Evolutionary conservation across 2,329 filamentous ascomycete genomes (phyloP), one percentile per base, ranked within the genome.

Genomic region (Tolypocladium guangdongense): DNA sequence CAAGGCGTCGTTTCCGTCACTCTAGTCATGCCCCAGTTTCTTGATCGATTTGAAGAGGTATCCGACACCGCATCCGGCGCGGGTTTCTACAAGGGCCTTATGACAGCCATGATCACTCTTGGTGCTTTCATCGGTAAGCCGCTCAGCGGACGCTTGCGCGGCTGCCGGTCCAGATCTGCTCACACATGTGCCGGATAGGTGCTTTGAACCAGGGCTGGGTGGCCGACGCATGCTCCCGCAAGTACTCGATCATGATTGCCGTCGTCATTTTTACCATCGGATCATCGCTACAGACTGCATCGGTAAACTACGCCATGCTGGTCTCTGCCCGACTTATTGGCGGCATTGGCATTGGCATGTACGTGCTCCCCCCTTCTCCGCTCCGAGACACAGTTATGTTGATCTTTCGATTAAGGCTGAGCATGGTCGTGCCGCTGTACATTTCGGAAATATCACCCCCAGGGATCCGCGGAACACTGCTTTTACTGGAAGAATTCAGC

Each of bases 371-470:
- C 20, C 41, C 6, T n/a, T 22, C 30, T 12, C 14, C 2, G 6
- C 27, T 27, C 27, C 3, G 27, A 27, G 27, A 27, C 27, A 6
- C 3, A 27, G 6, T 27, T 3, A 27, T 27, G 27, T 27, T 27
- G 27, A 27, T 6, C 27, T 27, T 27, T 27, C 3, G 3, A 27
- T 27, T 27, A 27, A 60, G 58, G 50, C 52, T 65, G 27, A 65
- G 64, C 35, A 68, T 65, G 66, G 60, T 67, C 20, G 63, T 72
- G 43, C 74, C 69, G 11, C 67, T 72, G 4, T 70, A 70, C 58
- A 79, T 73, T 55, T 69, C 71, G 43, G 74, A 77, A 57, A 70
- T 77, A 8, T 73, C 75, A 0, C 74, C 75, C 1, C 72, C 75
- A 1, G 72, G 75, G 33, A 69, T 77, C 3, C 74, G 75, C 5